Conservation (phyloP, 768 basidiomycete genomes). For the Goffeauzyma gilvescens region DNA sequence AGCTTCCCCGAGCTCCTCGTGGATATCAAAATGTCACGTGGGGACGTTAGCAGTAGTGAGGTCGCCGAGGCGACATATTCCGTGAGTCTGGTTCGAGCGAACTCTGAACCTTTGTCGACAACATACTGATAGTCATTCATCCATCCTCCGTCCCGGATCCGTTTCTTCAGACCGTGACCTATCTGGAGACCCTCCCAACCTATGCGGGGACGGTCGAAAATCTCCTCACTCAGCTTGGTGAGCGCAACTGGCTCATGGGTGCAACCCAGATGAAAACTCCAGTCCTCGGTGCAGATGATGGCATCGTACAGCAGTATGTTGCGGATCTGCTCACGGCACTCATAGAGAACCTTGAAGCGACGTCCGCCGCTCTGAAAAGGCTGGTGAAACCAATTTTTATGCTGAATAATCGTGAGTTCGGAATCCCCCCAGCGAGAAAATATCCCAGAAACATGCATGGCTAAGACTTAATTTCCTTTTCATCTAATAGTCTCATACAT, state of each 20-base stretch:
- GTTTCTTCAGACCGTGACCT: constrained; percentile 15
- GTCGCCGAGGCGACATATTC: constrained; percentile 23
- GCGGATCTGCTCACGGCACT: constrained; percentile 26
- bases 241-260: constrained; percentile 32
- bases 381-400: constrained; percentile 21
- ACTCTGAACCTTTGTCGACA: too few relatives aligned
- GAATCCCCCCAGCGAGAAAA: not conserved
- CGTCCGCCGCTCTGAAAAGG: constrained; percentile 16
- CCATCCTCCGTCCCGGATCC: too few relatives aligned
- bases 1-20: constrained; percentile 30
- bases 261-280: constrained; percentile 12
- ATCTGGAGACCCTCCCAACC: constrained; percentile 21
- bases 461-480: constrained; percentile 1
- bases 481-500: constrained; percentile 23
- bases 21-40: constrained; percentile 17
- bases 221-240: constrained; percentile 20
- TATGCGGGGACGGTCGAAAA: constrained; percentile 19
- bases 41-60: constrained; percentile 8
- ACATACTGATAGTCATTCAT: too few relatives aligned
- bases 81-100: constrained; percentile 5
- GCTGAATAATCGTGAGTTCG: constrained; percentile 25
- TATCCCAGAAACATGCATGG: too few relatives aligned
- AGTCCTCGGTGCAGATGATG: constrained; percentile 18
- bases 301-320: constrained; percentile 23
- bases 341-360: constrained; percentile 15